Evolutionary conservation across 2,329 filamentous ascomycete species (phyloP).

Genomic region (Rhinocladiella mackenziei): DNA sequence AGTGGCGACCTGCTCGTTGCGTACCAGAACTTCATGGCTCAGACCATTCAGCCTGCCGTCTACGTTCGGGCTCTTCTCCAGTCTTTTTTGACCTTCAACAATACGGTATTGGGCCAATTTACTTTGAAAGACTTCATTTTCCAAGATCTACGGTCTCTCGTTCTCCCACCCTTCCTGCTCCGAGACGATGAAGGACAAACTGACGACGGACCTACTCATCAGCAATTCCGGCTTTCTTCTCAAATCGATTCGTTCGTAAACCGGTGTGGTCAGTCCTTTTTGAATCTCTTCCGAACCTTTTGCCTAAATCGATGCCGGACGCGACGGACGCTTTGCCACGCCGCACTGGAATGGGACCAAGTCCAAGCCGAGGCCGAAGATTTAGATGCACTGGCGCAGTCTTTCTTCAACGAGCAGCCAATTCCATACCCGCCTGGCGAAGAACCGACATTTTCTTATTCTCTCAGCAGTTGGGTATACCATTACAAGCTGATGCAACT

Average conservation of each 20-base stretch:
- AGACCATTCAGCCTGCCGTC: conserved; percentile 75
- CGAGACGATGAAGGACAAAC: conserved; percentile 71
- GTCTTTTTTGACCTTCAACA: conserved; percentile 68
- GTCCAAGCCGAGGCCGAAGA: conserved; percentile 75
- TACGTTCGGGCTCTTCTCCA: conserved; percentile 80
- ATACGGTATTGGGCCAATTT: conserved; percentile 63
- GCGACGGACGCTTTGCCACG: conserved; percentile 82
- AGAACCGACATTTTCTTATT: conserved; percentile 61
- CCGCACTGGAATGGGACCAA: conserved; percentile 75
- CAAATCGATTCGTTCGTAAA: conserved; percentile 67
- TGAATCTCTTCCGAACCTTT: conserved; percentile 77
- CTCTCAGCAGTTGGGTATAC: conserved; percentile 83
- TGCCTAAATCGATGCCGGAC: conserved; percentile 89
- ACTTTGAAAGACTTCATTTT: conserved; percentile 72
- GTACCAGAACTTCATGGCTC: conserved; percentile 68
- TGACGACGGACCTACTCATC: conserved; percentile 69
- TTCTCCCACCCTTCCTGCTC: conserved; percentile 67
- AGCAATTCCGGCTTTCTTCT: conserved; percentile 67
- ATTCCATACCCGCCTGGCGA: conserved; percentile 48
- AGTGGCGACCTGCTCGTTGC: conserved; percentile 52
- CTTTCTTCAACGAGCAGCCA: conserved; percentile 58
- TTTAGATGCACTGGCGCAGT: conserved; percentile 64
- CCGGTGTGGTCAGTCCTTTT: conserved; percentile 61
- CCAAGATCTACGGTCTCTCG: conserved; percentile 72
- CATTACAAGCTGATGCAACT: conserved; percentile 86